Base-by-base conservation (phyloP, 2,329 filamentous ascomycete species). In the Colletotrichum euphorbiae region DNA sequence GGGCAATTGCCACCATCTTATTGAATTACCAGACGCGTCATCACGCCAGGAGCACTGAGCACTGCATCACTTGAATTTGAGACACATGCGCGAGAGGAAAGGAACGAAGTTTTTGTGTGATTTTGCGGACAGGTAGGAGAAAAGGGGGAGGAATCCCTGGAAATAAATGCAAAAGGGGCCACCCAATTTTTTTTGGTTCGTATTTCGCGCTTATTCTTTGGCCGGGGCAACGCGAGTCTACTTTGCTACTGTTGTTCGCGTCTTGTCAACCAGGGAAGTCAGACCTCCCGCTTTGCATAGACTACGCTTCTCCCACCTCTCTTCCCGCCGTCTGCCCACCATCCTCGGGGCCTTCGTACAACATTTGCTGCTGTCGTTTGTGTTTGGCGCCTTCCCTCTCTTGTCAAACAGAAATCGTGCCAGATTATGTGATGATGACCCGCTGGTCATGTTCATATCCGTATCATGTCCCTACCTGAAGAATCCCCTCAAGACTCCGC, bases 161-260 rank as follows among this genome's bases (percentile, higher is more conserved):
- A 65, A 69, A 59, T 36, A 69, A 69, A 62, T 62, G 62, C 67
- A 69, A 38, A 67, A 69, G 66, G 66, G 66, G 63, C 67, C 67
- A 38, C 67, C 56, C 63, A 12, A 8, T 57, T 60, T 51, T 60
- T 56, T 59, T 51, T 50, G 4, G 24, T 40, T 28, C 33, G 36
- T 40, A 46, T 60, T 48, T 52, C 19, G 48, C 54, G 40, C 33
- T 36, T 43, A 38, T 55, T 60, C 61, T 60, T 33, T 66, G 66
- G 62, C 54, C 40, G 48, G 65, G 54, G 33, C 40, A 48, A 59
- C 40, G 48, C 43, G 24, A 38, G 36, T 56, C 50, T 43, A 42
- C 48, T n/a, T 28, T 24, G 28, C 28, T 28, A 28, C 31, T 24
- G 57, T 19, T 24, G 45, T 54, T 36, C 3, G 31, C n/a, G 51